These are phyloP conservation scores for Steccherinum ochraceum DNA, from an alignment of 768 basidiomycete genomes.

Conservation along the genomic window DNA sequence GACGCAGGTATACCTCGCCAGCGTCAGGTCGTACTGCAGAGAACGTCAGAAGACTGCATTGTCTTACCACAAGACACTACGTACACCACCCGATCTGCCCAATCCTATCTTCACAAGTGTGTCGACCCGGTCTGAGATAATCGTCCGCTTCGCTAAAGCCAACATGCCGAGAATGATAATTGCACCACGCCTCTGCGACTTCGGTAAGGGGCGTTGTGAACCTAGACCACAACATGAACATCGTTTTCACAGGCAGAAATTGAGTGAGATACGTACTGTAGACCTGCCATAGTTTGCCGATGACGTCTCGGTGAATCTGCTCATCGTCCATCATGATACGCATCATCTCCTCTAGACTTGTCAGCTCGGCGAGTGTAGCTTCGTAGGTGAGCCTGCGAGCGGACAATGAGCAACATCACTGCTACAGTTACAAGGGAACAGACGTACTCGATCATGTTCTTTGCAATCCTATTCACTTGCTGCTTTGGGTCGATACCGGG, in stretches of 20 bases:
- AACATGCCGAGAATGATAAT: constrained; percentile 98
- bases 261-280: constrained; percentile 57
- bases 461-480: constrained; percentile 87
- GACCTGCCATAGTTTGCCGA: constrained; percentile 91
- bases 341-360: constrained; percentile 95
- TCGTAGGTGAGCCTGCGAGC: constrained; percentile 73
- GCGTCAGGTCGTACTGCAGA: constrained; percentile 71
- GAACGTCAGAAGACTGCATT: background rate
- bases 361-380: constrained; percentile 90
- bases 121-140: constrained; percentile 81
- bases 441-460: constrained; percentile 93
- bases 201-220: constrained; percentile 66
- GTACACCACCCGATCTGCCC: constrained; percentile 76
- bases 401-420: background rate
- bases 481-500: constrained; percentile 71
- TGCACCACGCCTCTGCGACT: constrained; percentile 84
- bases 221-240: constrained; percentile 36
- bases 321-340: constrained; percentile 91
- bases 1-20: constrained; percentile 91
- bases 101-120: constrained; percentile 81
- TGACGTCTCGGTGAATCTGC: constrained; percentile 77
- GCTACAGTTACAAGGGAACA: constrained; percentile 1
- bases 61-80: background rate
- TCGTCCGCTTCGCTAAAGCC: constrained; percentile 72
- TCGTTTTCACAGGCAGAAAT: background rate